phyloP scores from a whole-genome alignment of 2,329 filamentous ascomycete species.

The Penicillium sp. region DNA sequence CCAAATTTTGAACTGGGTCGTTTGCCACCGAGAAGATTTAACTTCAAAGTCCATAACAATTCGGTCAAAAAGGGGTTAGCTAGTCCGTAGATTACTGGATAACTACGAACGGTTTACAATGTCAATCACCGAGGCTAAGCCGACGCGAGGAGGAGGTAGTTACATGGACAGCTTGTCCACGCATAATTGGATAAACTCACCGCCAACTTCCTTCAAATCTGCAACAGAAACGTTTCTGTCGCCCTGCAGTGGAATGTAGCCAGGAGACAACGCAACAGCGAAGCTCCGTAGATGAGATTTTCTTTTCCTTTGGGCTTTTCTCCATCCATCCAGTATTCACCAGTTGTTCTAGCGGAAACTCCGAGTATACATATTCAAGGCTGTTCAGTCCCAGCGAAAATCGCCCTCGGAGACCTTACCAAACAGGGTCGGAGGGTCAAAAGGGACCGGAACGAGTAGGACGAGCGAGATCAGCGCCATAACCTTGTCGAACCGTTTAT shows the following conservation, averaged over 20 bases:
- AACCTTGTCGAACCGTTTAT: slow-evolving; percentile 20
- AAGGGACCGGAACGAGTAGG: slow-evolving; percentile 7
- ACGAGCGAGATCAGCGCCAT: slow-evolving; percentile 12
- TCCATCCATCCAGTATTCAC: background rate
- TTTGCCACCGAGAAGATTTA: background rate
- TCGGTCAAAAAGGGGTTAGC: too few species aligned
- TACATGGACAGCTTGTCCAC: too few species aligned
- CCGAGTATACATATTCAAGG: background rate
- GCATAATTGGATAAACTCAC: slow-evolving; percentile 2
- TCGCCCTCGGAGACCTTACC: slow-evolving; percentile 1
- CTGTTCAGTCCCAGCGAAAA: background rate
- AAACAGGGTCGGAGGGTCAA: background rate
- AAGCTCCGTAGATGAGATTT: background rate
- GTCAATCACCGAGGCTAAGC: background rate
- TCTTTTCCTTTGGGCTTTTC: background rate
- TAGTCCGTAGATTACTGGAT: too few species aligned
- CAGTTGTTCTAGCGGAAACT: background rate
- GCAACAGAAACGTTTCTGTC: background rate
- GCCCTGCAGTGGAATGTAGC: slow-evolving; percentile 8
- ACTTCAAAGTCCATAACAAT: background rate
- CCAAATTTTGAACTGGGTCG: background rate
- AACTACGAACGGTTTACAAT: background rate
- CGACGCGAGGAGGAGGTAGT: slow-evolving; percentile 10
- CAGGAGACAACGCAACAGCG: background rate
- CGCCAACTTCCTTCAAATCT: slow-evolving; percentile 1